phyloP scores from a whole-genome alignment of 176 grass and related monocot species.

The Carex myosuroides region DNA sequence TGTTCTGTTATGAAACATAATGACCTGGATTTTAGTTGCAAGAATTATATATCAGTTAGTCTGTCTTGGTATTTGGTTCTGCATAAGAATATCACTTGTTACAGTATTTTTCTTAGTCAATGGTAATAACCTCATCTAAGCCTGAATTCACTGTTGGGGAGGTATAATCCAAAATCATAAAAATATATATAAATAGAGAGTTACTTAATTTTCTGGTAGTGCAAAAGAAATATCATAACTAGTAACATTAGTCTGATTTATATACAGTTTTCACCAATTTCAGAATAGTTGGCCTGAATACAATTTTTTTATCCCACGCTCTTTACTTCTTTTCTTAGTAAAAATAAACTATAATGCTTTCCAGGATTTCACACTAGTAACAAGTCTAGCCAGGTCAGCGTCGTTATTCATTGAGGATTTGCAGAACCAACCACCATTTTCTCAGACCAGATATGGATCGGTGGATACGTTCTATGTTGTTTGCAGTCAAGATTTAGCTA shows the following conservation, averaged over 20 bases:
- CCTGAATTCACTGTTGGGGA: too few relatives aligned
- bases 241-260: too few relatives aligned
- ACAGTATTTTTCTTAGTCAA: too few relatives aligned
- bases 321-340: background rate
- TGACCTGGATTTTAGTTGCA: background rate
- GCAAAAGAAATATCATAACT: too few relatives aligned
- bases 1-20: too few relatives aligned
- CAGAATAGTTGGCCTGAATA: background rate
- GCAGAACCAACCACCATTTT: background rate
- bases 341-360: background rate
- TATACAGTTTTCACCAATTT: background rate
- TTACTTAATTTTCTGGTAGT: too few relatives aligned
- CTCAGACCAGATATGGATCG: constrained; percentile 24
- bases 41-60: background rate
- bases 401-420: constrained; percentile 12
- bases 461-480: constrained; percentile 30
- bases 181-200: too few relatives aligned
- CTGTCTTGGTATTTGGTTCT: background rate
- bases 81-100: background rate
- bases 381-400: constrained; percentile 8
- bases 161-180: too few relatives aligned
- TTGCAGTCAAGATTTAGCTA: background rate
- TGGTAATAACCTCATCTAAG: too few relatives aligned
- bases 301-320: background rate
- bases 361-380: constrained; percentile 37